Conservation (phyloP, 192 early-diverging fungal species). For the Jimgerdemannia lactiflua region DNA sequence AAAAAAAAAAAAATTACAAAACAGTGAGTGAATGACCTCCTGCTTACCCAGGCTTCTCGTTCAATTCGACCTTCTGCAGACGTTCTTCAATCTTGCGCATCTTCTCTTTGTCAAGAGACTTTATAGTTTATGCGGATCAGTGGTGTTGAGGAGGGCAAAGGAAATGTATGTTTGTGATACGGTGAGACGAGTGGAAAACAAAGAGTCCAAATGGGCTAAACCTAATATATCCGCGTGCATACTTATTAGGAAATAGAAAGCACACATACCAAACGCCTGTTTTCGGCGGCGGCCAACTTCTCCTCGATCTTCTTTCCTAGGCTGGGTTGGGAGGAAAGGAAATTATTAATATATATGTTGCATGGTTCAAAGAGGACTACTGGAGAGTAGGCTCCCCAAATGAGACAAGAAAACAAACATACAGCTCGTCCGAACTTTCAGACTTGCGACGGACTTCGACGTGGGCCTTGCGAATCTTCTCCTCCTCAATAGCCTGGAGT, state of each 20-base stretch:
- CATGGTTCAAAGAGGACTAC: no score
- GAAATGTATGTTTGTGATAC: neutral
- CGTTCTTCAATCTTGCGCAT: neutral
- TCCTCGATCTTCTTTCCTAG: neutral
- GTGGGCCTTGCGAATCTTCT: neutral
- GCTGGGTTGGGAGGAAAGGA: neutral
- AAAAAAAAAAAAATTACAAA: no score
- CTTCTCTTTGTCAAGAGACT: neutral
- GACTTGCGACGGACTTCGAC: neutral
- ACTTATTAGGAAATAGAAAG: no score
- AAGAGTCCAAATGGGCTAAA: neutral
- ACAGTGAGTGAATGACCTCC: no score
- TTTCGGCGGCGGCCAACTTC: neutral
- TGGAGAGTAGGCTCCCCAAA: neutral
- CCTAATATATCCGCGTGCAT: no score
- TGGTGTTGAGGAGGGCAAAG: no score
- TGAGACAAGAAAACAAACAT: neutral
- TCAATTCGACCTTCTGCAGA: neutral
- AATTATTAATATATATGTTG: neutral
- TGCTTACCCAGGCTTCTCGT: neutral
- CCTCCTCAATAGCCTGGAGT: neutral
- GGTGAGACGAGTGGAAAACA: neutral
- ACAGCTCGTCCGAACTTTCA: neutral
- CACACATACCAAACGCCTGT: neutral
- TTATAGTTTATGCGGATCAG: no score